Evolutionary conservation across 306 rosid species (phyloP).

Genomic region (Mimosa bimucronata): DNA sequence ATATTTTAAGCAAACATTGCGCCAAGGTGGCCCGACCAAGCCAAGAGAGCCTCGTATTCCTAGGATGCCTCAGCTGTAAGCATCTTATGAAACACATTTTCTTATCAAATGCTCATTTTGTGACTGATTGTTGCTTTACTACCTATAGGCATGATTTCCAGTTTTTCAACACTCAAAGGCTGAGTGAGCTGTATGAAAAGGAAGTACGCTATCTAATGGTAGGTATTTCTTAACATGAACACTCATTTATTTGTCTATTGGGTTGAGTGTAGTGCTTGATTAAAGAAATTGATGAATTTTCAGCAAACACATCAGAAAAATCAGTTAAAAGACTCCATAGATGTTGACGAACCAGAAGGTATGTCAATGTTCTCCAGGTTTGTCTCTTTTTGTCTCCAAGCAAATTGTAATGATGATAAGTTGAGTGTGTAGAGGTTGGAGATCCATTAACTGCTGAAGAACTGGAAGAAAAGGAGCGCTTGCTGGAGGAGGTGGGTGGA

Average conservation of each 20-base stretch:
- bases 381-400: background rate
- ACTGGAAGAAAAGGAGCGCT: conserved; percentile 88
- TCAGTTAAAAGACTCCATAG: conserved; percentile 92
- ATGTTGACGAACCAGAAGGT: conserved; percentile 98
- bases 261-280: conserved; percentile 23
- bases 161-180: conserved; percentile 92
- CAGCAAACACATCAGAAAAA: conserved; percentile 99
- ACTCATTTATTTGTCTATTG: conserved; percentile 5
- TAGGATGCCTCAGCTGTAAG: conserved; percentile 99
- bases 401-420: conserved; percentile 7
- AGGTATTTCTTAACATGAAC: conserved; percentile 39
- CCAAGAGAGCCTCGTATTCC: conserved; percentile 99
- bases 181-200: conserved; percentile 93
- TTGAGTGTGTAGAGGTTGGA: conserved; percentile 69
- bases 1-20: conserved; percentile 97
- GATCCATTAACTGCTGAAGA: conserved; percentile 97
- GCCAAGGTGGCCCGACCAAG: conserved; percentile 92
- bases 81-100: conserved; percentile 9
- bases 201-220: conserved; percentile 99
- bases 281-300: conserved; percentile 25
- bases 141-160: conserved; percentile 90
- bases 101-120: background rate
- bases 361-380: conserved; percentile 27
- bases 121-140: conserved; percentile 28
- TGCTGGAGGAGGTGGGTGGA: conserved; percentile 71